phyloP scores from a whole-genome alignment of 2,329 filamentous ascomycete species.

The Venturia effusa region DNA sequence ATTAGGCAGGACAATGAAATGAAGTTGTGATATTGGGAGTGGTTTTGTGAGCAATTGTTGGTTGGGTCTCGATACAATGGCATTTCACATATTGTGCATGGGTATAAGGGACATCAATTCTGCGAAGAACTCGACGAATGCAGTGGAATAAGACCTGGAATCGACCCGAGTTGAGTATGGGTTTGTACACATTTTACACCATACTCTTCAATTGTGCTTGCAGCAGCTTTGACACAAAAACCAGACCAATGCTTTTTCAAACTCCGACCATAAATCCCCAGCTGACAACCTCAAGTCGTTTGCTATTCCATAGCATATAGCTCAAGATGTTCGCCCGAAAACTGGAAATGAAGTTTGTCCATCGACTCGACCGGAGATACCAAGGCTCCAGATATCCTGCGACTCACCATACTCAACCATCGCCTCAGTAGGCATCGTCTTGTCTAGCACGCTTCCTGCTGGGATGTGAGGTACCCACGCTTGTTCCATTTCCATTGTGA shows the following conservation, averaged over 20 bases:
- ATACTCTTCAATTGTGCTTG: background rate
- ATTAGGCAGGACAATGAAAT: background rate
- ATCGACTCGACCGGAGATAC: background rate
- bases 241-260: background rate
- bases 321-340: background rate
- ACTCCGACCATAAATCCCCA: background rate
- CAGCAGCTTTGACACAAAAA: background rate
- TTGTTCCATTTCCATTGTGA: background rate
- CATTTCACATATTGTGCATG: background rate
- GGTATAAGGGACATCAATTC: background rate
- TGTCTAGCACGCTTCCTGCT: background rate
- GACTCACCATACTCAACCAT: background rate
- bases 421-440: background rate
- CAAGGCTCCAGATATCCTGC: background rate
- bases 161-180: background rate
- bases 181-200: background rate
- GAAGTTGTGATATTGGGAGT: background rate
- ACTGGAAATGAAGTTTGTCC: background rate
- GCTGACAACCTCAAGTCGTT: background rate
- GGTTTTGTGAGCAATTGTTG: background rate
- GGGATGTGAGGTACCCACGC: background rate
- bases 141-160: background rate
- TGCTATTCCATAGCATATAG: background rate
- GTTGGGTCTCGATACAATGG: background rate
- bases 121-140: background rate